Evolutionary conservation across 306 rosid genomes (phyloP).

Genomic region (Pyrus communis): DNA sequence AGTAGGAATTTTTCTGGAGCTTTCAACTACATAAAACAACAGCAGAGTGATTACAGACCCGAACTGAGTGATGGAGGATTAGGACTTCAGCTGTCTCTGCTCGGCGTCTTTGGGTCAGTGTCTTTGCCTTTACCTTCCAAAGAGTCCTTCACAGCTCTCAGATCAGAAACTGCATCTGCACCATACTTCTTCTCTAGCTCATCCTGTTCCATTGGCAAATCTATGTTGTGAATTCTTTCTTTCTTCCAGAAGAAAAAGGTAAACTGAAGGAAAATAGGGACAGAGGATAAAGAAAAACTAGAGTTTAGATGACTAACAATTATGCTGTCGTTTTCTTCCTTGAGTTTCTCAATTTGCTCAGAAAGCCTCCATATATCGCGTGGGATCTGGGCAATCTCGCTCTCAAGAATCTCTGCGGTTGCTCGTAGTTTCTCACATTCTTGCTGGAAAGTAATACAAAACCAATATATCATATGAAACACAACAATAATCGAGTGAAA

Average conservation of each 20-base stretch:
- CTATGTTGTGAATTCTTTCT: constrained; percentile 4
- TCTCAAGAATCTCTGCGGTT: neutral
- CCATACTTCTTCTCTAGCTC: constrained; percentile 23
- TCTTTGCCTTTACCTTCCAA: neutral
- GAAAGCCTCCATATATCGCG: constrained; percentile 15
- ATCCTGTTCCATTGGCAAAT: constrained; percentile 31
- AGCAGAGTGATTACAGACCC: neutral
- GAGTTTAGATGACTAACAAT: constrained; percentile 28
- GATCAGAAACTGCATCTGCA: constrained; percentile 14
- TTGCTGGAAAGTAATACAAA: constrained; percentile 20
- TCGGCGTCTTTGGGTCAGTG: constrained; percentile 2
- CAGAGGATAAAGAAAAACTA: neutral
- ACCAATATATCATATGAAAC: neutral
- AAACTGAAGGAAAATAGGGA: neutral
- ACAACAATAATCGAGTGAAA: constrained; percentile 1
- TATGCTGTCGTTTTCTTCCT: constrained; percentile 19
- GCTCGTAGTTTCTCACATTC: constrained; percentile 19
- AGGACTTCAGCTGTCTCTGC: neutral
- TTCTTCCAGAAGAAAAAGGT: neutral
- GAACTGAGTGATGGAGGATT: constrained; percentile 2
- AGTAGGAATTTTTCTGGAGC: no score
- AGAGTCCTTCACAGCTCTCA: constrained; percentile 15
- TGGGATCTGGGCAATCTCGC: constrained; percentile 3
- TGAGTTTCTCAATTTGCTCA: constrained; percentile 18
- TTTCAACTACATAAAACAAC: no score